Evolutionary conservation across 345 rosid genomes (phyloP), one percentile per base, ranked within the genome.

Genomic region (Bruguiera sexangula): DNA sequence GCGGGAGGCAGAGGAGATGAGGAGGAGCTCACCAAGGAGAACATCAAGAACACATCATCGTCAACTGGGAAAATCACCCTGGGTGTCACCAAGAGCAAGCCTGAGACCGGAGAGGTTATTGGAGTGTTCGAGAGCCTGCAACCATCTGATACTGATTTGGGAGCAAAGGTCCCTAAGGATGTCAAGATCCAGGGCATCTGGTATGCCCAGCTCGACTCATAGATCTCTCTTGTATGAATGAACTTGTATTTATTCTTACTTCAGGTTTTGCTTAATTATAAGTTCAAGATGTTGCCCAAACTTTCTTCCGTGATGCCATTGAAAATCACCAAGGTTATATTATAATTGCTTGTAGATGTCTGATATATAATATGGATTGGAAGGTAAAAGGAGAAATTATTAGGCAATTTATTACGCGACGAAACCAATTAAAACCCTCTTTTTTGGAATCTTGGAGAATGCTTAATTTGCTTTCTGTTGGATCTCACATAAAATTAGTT

Each of bases 111-210:
- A 34, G 98, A 94, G 77, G 79, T 94, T 39, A 91, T 94, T 11
- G 96, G 98, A 7, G 98, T 91, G 77, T 94, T 94, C 36, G 98
- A 94, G 88, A 94, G 98, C 69, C 0, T 89, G 65, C 97, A 94
- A 87, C 98, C 98, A n/a, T 95, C 97, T 51, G 97, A 95, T 69
- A 95, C 97, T 70, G 97, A 95, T 76, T 66, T 95, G 86, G 99
- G 97, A 8, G 97, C 99, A 22, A 95, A 95, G 86, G 81, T 78
- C 60, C 93, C 97, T 2, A 95, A 95, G 88, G 99, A 95, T 65
- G 99, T 92, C 54, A 92, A 92, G 87, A 95, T 95, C 81, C 91
- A 79, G 79, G 96, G 99, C 4, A 60, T 95, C 57, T 92, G 99
- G 99, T 95, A 95, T 80, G 97, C 96, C 70, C 99, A 90, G 84